Evolutionary conservation across 768 basidiomycete genomes (phyloP).

Genomic region (Boletus vermiculosoides): DNA sequence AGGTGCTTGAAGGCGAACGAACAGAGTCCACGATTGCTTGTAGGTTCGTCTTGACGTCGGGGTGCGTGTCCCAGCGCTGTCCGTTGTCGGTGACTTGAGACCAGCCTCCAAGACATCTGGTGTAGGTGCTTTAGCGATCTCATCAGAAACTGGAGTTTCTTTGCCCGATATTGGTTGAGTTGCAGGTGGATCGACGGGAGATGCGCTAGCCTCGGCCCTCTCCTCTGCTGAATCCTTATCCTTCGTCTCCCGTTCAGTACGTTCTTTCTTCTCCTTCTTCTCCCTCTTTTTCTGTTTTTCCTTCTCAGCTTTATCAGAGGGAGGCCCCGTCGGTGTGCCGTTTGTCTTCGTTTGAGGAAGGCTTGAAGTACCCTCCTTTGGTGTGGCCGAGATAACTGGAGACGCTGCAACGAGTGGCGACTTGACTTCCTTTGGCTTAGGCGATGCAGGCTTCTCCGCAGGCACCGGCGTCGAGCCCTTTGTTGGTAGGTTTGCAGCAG

Average conservation of each 20-base stretch:
- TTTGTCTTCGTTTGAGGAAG: constrained; percentile 34
- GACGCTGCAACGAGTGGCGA: constrained; percentile 37
- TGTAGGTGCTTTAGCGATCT: constrained; percentile 23
- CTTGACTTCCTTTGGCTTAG: constrained; percentile 33
- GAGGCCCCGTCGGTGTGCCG: constrained; percentile 29
- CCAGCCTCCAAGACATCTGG: constrained; percentile 33
- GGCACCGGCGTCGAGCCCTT: constrained; percentile 35
- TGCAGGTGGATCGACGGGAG: constrained; percentile 23
- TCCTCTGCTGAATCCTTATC: constrained; percentile 40
- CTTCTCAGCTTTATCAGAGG: constrained; percentile 52
- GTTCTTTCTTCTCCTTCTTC: constrained; percentile 61
- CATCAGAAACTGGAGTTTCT: constrained; percentile 35
- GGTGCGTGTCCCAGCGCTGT: constrained; percentile 64
- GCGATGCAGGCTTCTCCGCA: constrained; percentile 37
- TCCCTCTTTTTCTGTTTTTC: constrained; percentile 60
- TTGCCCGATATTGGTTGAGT: constrained; percentile 38
- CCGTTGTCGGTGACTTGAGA: constrained; percentile 56
- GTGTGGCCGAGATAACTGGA: constrained; percentile 31
- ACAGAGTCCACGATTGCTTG: constrained; percentile 82
- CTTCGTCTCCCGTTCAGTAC: constrained; percentile 41
- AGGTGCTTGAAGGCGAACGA: constrained; percentile 61
- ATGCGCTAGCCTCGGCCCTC: constrained; percentile 29
- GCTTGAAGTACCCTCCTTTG: constrained; percentile 36
- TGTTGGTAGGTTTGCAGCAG: constrained; percentile 34
- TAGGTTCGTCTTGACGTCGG: constrained; percentile 63